A percentile compares a stretch with the other conserved stretches of the same genome.
These are phyloP conservation scores for Cryphonectria parasitica DNA, from an alignment of 2,329 filamentous ascomycete species.

Conservation along the genomic window DNA sequence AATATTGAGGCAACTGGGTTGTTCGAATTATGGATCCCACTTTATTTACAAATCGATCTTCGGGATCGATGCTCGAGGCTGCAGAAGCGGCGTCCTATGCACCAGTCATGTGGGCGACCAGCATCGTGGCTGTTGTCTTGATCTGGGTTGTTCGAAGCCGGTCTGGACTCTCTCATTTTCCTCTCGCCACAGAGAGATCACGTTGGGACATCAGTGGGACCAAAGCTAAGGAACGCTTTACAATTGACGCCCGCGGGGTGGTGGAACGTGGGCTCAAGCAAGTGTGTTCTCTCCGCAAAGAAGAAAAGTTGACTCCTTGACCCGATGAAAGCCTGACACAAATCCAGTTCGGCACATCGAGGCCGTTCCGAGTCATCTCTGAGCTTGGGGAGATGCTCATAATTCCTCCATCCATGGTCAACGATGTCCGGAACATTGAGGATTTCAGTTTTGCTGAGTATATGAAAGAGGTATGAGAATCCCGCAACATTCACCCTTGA, in stretches of 20 bases:
- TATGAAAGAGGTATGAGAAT: neutral
- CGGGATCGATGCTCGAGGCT: neutral
- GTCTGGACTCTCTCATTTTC: neutral
- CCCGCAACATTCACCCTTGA: neutral
- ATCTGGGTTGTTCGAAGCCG: neutral
- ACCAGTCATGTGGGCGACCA: neutral
- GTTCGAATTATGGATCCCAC: neutral
- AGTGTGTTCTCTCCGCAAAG: neutral
- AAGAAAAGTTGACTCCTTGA: neutral
- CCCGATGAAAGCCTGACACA: neutral
- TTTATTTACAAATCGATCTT: neutral
- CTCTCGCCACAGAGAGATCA: neutral
- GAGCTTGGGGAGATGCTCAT: neutral
- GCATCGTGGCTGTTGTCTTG: neutral
- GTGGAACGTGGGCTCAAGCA: neutral
- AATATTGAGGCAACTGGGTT: neutral
- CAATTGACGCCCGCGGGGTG: neutral
- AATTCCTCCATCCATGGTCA: neutral
- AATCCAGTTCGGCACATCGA: neutral
- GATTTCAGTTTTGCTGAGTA: neutral
- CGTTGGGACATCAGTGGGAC: neutral
- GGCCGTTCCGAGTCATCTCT: neutral
- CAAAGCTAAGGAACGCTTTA: neutral
- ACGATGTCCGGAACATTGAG: neutral
- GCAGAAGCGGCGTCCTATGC: neutral